Evolutionary conservation across 108 stramenopile species (phyloP), one percentile per base, ranked within the genome.

Genomic region (Discostella stelligeroides): DNA sequence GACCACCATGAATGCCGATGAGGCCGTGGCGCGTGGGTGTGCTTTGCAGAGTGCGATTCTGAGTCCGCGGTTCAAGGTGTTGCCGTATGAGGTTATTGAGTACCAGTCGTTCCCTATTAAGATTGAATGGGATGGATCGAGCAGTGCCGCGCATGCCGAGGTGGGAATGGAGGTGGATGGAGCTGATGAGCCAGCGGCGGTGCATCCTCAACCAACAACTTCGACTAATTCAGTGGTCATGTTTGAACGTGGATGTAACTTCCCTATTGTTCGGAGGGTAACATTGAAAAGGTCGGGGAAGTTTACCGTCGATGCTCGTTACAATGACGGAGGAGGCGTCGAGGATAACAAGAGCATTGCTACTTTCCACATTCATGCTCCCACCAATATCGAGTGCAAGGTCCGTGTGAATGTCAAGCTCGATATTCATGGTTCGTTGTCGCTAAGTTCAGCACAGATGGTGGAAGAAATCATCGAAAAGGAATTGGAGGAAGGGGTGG

Each of bases 1-100:
- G 28, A 98, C 97, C 17, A 98, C 98, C 56, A 92, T 98, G 87
- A 99, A 99, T 85, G 97, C 97, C 24, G 98, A 98, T 72, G 99
- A 99, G 85, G 90, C 95, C 54, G 96, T 98, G 27, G 88, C 95
- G 60, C 80, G 97, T 50, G 99, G 99, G 60, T 93, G 92, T 66
- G 98, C 98, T 9, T 82, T 99, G 62, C 96, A 96, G 68, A 92
- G 91, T 57, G 99, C 99, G 50, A 98, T 98, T 73, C 88, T 98
- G 15, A 96, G 95, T 42, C 95, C 95, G 25, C 85, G 95, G 20
- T 98, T 99, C 88, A 96, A 98, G 81, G 98, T 98, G 24, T 85
- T 98, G 70, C 96, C 96, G 15, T 99, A 98, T 70, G 87, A 92
- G 42, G 90, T 98, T 34, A 58, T 85, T 38, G 99, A 99, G 69